These are phyloP conservation scores for Musa schizocarpa DNA, from an alignment of 176 grass and related monocot species.

Conservation along the genomic window DNA sequence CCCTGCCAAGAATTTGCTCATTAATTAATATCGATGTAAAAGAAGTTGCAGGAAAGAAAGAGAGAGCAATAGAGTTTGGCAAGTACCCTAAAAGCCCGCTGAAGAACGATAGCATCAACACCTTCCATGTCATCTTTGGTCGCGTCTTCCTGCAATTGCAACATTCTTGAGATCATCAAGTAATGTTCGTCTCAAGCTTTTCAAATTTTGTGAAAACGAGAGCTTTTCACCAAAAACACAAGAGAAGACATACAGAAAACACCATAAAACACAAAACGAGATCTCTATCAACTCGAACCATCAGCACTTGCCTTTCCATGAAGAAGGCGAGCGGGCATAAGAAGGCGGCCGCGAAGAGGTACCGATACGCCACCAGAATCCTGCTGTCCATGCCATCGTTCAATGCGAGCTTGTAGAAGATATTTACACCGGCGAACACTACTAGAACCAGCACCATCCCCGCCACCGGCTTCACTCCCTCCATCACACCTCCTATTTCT, in stretches of 20 bases:
- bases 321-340: conserved; percentile 55
- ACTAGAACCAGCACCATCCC: conserved; percentile 66
- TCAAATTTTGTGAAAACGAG: no score
- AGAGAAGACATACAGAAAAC: no score
- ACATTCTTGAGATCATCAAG: no score
- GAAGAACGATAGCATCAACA: conserved; percentile 45
- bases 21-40: neutral
- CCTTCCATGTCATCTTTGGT: conserved; percentile 58
- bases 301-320: conserved; percentile 43
- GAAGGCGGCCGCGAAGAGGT: conserved; percentile 68
- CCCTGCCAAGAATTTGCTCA: conserved; percentile 32
- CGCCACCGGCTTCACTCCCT: conserved; percentile 35
- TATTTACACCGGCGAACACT: conserved; percentile 58
- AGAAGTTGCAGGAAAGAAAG: neutral
- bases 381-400: conserved; percentile 85
- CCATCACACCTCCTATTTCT: conserved; percentile 19
- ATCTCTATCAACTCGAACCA: neutral
- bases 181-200: no score
- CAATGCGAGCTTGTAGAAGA: conserved; percentile 87
- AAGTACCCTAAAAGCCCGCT: conserved; percentile 65
- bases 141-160: conserved; percentile 44
- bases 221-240: no score
- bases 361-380: conserved; percentile 61
- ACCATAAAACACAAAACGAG: no score
- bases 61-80: neutral